These are phyloP conservation scores for Aspergillus alliaceus DNA, from an alignment of 2,329 filamentous ascomycete species.

Conservation along the genomic window DNA sequence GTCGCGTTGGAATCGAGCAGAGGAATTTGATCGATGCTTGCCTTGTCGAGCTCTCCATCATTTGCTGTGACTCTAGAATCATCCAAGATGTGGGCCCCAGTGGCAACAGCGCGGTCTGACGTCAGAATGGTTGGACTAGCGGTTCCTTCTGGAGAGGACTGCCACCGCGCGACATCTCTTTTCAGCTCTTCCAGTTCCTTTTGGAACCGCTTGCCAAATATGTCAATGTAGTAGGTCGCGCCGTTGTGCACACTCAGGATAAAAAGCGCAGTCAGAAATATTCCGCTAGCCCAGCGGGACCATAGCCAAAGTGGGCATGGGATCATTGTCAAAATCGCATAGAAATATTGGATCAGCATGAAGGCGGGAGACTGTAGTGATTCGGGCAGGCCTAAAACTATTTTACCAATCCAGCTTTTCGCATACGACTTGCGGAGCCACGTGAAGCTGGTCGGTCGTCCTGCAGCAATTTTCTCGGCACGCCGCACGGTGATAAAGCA, in stretches of 20 bases:
- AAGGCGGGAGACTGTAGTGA: constrained; percentile 82
- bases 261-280: constrained; percentile 81
- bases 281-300: constrained; percentile 74
- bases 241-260: constrained; percentile 96
- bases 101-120: constrained; percentile 23
- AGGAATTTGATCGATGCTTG: constrained; percentile 36
- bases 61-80: constrained; percentile 12
- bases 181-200: constrained; percentile 90
- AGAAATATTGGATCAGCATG: constrained; percentile 92
- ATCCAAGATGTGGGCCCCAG: constrained; percentile 21
- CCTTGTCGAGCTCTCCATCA: constrained; percentile 23
- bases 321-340: constrained; percentile 89
- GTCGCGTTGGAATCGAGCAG: constrained; percentile 32
- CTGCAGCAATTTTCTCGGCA: constrained; percentile 93
- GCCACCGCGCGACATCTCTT: constrained; percentile 86
- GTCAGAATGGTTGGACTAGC: constrained; percentile 30
- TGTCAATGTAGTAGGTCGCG: constrained; percentile 96
- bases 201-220: constrained; percentile 95
- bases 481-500: constrained; percentile 92
- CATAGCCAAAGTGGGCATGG: constrained; percentile 96
- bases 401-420: constrained; percentile 81
- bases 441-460: constrained; percentile 93
- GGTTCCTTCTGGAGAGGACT: constrained; percentile 47
- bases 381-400: constrained; percentile 77
- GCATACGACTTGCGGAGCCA: constrained; percentile 93